These are phyloP conservation scores for Drechslera avenae DNA, from an alignment of 2,329 filamentous ascomycete genomes.

Conservation along the genomic window DNA sequence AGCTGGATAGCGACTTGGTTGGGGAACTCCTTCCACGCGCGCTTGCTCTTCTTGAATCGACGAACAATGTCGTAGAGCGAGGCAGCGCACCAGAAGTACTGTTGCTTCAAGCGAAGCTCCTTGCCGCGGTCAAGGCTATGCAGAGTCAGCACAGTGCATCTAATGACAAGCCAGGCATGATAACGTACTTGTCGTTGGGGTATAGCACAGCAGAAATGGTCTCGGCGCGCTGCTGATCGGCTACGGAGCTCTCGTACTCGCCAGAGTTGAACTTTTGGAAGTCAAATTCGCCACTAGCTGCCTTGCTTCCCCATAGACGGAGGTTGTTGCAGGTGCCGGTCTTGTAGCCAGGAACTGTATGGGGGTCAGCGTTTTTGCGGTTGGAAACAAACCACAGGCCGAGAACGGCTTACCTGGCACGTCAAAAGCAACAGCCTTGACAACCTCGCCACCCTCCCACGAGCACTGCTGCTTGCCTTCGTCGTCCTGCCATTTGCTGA, in stretches of 20 bases:
- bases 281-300: slow-evolving; percentile 95
- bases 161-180: background rate
- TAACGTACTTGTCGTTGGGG: slow-evolving; percentile 83
- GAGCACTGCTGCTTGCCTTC: slow-evolving; percentile 74
- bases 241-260: slow-evolving; percentile 96
- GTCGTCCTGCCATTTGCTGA: slow-evolving; percentile 72
- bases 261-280: slow-evolving; percentile 99
- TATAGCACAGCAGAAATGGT: slow-evolving; percentile 98
- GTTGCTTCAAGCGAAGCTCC: slow-evolving; percentile 96
- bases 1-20: slow-evolving; percentile 97
- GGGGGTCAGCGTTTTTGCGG: slow-evolving; percentile 18
- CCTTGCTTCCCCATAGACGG: slow-evolving; percentile 96
- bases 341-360: slow-evolving; percentile 82
- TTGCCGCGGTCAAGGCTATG: slow-evolving; percentile 81
- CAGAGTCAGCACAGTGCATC: slow-evolving; percentile 16
- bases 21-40: slow-evolving; percentile 87
- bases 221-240: slow-evolving; percentile 98
- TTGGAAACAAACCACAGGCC: no score
- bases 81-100: slow-evolving; percentile 99
- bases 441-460: slow-evolving; percentile 94
- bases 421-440: slow-evolving; percentile 91
- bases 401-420: slow-evolving; percentile 57
- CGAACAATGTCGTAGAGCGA: slow-evolving; percentile 96
- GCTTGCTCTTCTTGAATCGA: slow-evolving; percentile 96
- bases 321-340: slow-evolving; percentile 95